Conservation (phyloP, 169 alveolate genomes). For the Plasmodium coatneyi region DNA sequence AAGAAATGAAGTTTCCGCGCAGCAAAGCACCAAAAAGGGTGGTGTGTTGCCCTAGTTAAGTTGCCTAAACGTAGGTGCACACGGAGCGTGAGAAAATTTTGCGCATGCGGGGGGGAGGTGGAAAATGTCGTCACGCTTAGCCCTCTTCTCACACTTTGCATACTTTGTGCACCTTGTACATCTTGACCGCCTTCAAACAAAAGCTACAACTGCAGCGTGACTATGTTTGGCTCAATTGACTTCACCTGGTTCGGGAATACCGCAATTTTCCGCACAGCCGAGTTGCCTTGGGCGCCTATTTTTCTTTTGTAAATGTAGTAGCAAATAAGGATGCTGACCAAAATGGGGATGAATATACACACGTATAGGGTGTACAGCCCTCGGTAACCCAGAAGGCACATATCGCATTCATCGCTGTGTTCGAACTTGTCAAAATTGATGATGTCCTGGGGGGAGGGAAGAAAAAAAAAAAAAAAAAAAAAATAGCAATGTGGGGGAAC, state of each 20-base stretch:
- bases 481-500: not conserved
- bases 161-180: not conserved
- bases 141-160: not conserved
- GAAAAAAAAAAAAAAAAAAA: not conserved
- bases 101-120: not conserved
- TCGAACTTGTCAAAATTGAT: conserved; percentile 32
- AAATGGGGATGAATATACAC: conserved; percentile 54
- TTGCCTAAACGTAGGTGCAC: not conserved
- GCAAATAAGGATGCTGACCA: conserved; percentile 47
- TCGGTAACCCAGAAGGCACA: conserved; percentile 50
- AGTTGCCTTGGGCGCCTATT: not conserved
- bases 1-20: not conserved
- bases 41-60: not conserved
- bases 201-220: conserved; percentile 13
- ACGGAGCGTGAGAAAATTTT: not conserved
- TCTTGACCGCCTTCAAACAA: not conserved
- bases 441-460: conserved; percentile 9
- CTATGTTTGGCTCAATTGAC: conserved; percentile 36
- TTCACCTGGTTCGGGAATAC: not conserved
- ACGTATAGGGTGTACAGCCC: conserved; percentile 59
- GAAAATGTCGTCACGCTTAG: not conserved
- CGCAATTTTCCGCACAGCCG: not conserved
- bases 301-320: conserved; percentile 16
- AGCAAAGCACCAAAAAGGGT: not conserved
- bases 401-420: conserved; percentile 33